phyloP scores from a whole-genome alignment of 1,284 basidiomycete species.

The Megacollybia platyphylla region DNA sequence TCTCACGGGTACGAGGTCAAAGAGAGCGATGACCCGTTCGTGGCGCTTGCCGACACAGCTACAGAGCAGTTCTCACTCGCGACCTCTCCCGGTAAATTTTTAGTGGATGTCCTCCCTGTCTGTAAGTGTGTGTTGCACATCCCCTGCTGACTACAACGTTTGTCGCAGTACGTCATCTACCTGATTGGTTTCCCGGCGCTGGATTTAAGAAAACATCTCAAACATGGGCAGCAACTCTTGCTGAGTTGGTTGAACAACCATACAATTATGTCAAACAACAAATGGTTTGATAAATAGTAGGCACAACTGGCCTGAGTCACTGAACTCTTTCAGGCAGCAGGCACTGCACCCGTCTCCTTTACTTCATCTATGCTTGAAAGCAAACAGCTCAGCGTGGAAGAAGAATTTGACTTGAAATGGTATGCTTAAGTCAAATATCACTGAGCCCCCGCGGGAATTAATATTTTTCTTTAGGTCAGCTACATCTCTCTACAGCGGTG shows the following conservation, averaged over 20 bases:
- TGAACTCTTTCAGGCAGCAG: constrained; percentile 26
- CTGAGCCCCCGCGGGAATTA: background rate
- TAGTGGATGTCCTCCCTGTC: constrained; percentile 45
- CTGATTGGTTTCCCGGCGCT: constrained; percentile 54
- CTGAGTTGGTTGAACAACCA: constrained; percentile 41
- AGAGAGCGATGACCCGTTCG: constrained; percentile 42
- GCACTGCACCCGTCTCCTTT: constrained; percentile 37
- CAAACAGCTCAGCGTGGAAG: constrained; percentile 29
- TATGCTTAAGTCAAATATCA: constrained; percentile 12
- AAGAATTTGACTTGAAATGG: constrained; percentile 47
- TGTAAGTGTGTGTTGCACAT: constrained; percentile 20
- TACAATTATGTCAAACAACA: constrained; percentile 47
- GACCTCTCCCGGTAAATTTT: constrained; percentile 42
- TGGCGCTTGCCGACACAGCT: constrained; percentile 41
- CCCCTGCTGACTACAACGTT: background rate
- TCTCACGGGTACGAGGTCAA: constrained; percentile 50
- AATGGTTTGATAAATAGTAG: constrained; percentile 25
- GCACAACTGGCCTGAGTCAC: background rate
- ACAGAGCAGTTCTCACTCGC: constrained; percentile 46
- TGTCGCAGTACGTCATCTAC: constrained; percentile 39
- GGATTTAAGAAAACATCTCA: constrained; percentile 40
- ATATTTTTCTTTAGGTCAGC: constrained; percentile 8
- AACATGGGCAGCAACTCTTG: constrained; percentile 33
- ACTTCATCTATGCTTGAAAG: constrained; percentile 35
- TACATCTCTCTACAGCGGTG: constrained; percentile 47